Percentiles rank a stretch among this genome's conserved stretches.
Evolutionary conservation across 2,329 filamentous ascomycete species (phyloP).

Genomic region (Fusarium coicis): DNA sequence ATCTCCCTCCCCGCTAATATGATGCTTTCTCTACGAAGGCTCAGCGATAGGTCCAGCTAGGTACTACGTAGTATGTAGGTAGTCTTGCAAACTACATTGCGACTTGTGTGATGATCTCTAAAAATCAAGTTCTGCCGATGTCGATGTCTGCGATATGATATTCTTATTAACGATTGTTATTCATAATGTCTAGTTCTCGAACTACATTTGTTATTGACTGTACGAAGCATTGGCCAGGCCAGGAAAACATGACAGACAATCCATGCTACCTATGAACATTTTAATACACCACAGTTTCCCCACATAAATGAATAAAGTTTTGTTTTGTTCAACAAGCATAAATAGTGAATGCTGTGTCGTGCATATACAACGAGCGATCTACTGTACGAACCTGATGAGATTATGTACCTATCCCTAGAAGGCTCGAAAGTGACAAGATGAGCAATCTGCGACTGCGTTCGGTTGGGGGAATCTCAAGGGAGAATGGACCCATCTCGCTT

Average conservation of each 20-base stretch:
- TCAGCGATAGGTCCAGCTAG: conserved; percentile 9
- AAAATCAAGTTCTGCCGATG: conserved; percentile 18
- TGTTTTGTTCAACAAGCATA: conserved; percentile 12
- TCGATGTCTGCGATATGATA: conserved; percentile 9
- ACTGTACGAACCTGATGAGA: not conserved
- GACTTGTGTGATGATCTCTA: conserved; percentile 34
- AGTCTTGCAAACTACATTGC: conserved; percentile 25
- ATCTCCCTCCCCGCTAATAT: conserved; percentile 27
- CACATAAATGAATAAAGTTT: conserved; percentile 31
- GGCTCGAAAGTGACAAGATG: conserved; percentile 5
- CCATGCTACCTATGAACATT: not conserved
- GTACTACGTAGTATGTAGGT: not conserved
- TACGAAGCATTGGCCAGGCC: not conserved
- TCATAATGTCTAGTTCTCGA: conserved; percentile 1
- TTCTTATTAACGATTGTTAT: not conserved
- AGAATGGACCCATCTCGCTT: conserved; percentile 35
- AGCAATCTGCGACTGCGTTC: conserved; percentile 17
- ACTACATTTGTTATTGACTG: not conserved
- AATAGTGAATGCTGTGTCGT: conserved; percentile 31
- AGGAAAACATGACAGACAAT: not conserved
- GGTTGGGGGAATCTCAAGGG: conserved; percentile 12
- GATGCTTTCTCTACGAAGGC: conserved; percentile 19
- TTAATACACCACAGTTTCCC: conserved; percentile 4
- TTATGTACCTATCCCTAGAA: not conserved
- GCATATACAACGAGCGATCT: conserved; percentile 35